These are phyloP conservation scores for Penstemon newberryi DNA, from an alignment of 257 asterid species.

Conservation along the genomic window DNA sequence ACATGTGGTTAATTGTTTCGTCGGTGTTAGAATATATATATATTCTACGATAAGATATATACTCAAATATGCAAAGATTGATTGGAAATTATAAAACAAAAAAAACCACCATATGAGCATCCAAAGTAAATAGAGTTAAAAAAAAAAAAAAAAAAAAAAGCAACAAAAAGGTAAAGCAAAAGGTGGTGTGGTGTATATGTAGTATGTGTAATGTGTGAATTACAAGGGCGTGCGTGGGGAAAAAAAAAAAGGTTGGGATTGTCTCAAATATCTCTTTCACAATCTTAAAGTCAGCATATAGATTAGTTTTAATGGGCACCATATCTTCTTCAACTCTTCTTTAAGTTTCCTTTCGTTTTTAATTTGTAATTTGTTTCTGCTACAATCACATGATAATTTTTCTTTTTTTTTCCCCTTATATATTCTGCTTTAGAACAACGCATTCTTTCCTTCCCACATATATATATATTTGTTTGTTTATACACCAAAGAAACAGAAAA, in stretches of 20 bases:
- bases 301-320: conserved; percentile 43
- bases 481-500: conserved; percentile 53
- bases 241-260: conserved; percentile 33
- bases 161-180: conserved; percentile 38
- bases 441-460: conserved; percentile 74
- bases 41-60: neutral
- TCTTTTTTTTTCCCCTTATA: conserved; percentile 10
- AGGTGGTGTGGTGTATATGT: conserved; percentile 18
- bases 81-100: neutral
- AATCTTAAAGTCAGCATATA: conserved; percentile 33
- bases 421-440: conserved; percentile 72
- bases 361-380: conserved; percentile 20
- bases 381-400: conserved; percentile 20
- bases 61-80: neutral
- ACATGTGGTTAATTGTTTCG: too few species aligned
- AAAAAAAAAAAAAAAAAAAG: conserved; percentile 42
- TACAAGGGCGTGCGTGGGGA: conserved; percentile 50
- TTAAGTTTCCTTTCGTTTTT: conserved; percentile 27
- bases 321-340: conserved; percentile 32
- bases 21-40: too few species aligned
- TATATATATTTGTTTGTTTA: conserved; percentile 34
- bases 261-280: conserved; percentile 36
- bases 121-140: conserved; percentile 40
- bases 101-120: conserved; percentile 35
- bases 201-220: conserved; percentile 17